Conservation (phyloP, 441 rosid species). For the Breynia disticha region DNA sequence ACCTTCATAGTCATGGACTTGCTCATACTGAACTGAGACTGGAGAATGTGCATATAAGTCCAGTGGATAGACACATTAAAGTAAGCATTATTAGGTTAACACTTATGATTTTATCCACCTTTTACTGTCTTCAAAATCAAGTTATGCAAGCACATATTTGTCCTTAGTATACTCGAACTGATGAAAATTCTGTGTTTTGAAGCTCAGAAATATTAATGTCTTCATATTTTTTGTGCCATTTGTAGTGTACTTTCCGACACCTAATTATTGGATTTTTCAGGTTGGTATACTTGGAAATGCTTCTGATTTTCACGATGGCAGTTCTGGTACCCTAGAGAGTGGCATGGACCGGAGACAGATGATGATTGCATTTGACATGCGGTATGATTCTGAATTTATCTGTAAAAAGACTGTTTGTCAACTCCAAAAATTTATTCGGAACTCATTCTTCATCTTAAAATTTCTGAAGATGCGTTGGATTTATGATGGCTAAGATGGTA, state of each 20-base stretch:
- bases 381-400: constrained; percentile 32
- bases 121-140: background rate
- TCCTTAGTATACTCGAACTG: background rate
- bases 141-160: background rate
- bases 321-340: constrained; percentile 38
- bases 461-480: constrained; percentile 69
- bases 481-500: constrained; percentile 98
- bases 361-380: constrained; percentile 99
- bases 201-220: constrained; percentile 1
- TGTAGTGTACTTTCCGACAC: background rate
- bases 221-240: background rate
- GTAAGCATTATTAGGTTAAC: constrained; percentile 23
- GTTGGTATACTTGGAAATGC: constrained; percentile 95
- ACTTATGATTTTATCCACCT: background rate
- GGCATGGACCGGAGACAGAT: constrained; percentile 61
- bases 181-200: background rate
- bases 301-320: constrained; percentile 70
- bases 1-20: constrained; percentile 96
- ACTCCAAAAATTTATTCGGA: constrained; percentile 8
- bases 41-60: constrained; percentile 94
- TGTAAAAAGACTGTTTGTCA: background rate
- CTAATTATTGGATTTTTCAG: constrained; percentile 25
- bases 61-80: constrained; percentile 90
- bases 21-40: constrained; percentile 95
- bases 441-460: constrained; percentile 18